These are phyloP conservation scores for Kwoniella mangroviensis DNA, from an alignment of 768 basidiomycete species.

Conservation along the genomic window DNA sequence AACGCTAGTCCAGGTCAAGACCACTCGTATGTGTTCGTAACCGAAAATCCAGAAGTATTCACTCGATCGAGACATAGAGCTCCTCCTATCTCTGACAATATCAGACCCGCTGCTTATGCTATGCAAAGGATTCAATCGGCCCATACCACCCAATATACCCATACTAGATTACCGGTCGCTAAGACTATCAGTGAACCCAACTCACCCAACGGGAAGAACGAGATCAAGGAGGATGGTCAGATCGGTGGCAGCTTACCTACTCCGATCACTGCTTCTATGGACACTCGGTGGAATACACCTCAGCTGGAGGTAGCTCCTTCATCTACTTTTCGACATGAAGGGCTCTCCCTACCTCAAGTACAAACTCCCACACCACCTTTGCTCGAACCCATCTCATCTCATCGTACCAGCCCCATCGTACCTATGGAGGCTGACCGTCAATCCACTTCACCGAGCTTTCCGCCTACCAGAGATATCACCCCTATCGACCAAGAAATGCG, in stretches of 20 bases:
- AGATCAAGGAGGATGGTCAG: no score
- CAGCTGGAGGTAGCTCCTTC: not conserved
- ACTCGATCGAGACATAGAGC: not conserved
- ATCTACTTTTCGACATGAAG: not conserved
- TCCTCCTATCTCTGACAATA: not conserved
- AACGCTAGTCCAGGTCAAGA: not conserved
- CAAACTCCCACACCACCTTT: not conserved
- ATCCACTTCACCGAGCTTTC: not conserved
- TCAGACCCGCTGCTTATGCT: not conserved
- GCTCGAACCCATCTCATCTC: not conserved
- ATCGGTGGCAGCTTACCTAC: not conserved
- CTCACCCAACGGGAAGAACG: not conserved
- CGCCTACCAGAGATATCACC: not conserved
- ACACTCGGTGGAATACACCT: not conserved
- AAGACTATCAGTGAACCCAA: conserved; percentile 5
- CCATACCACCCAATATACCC: not conserved
- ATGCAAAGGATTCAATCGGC: conserved; percentile 2
- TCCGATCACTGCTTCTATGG: not conserved
- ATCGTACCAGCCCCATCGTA: not conserved
- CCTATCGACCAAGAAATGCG: not conserved
- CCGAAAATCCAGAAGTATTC: conserved; percentile 1
- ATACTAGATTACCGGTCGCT: not conserved
- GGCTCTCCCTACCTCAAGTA: conserved; percentile 1
- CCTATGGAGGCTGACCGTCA: not conserved
- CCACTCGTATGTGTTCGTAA: not conserved